A percentile compares a stretch with the other conserved stretches of the same genome.
phyloP scores from a whole-genome alignment of 2,329 filamentous ascomycete species.

The Aspergillus candidus region DNA sequence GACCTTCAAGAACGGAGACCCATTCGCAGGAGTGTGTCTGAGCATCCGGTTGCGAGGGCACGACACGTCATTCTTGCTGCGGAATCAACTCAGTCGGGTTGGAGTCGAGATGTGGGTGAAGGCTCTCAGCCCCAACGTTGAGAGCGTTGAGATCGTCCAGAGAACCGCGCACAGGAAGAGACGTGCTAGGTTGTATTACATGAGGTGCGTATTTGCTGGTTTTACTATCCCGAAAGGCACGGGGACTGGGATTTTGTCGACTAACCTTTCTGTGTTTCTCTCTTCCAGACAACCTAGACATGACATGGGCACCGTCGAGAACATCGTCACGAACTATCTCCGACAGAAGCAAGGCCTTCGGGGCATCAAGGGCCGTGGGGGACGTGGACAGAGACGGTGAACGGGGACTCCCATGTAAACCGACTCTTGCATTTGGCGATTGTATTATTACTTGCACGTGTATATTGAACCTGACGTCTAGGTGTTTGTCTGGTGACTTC shows the following conservation, averaged over 20 bases:
- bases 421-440: conserved; percentile 17
- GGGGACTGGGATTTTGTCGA: conserved; percentile 5
- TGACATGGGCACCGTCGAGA: conserved; percentile 79
- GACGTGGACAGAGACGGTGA: conserved; percentile 17
- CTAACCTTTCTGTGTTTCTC: conserved; percentile 2
- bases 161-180: conserved; percentile 75
- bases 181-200: conserved; percentile 81
- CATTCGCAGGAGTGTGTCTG: conserved; percentile 82
- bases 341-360: conserved; percentile 46
- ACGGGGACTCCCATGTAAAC: conserved; percentile 2
- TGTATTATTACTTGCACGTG: conserved; percentile 28
- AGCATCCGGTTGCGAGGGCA: conserved; percentile 81
- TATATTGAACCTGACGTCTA: conserved; percentile 14
- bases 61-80: conserved; percentile 79
- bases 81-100: conserved; percentile 78
- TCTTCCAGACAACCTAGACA: conserved; percentile 62
- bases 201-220: conserved; percentile 51
- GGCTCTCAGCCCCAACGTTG: conserved; percentile 82
- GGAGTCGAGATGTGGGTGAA: conserved; percentile 98
- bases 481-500: conserved; percentile 6
- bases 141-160: conserved; percentile 91
- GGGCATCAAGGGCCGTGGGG: conserved; percentile 14
- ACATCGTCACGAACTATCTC: conserved; percentile 64
- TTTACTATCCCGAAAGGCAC: background rate
- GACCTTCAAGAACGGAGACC: conserved; percentile 75